Evolutionary conservation across 2,329 filamentous ascomycete species (phyloP).

Genomic region (Aspergillus pseudoviridinutans): DNA sequence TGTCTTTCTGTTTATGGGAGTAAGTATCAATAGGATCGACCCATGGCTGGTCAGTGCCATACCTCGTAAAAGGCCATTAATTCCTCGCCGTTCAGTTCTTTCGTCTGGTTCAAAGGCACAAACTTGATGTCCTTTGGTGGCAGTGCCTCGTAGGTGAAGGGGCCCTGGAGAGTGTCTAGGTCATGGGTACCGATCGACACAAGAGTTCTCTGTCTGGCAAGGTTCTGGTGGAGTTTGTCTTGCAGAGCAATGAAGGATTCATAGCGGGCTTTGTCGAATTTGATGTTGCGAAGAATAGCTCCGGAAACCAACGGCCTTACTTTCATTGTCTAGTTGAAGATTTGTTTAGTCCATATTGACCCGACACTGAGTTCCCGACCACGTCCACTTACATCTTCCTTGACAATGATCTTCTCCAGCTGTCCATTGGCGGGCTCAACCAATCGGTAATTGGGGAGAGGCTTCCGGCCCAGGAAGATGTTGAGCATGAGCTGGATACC

Average conservation of each 20-base stretch:
- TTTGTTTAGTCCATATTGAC: conserved; percentile 2
- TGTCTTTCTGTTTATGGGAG: conserved; percentile 64
- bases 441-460: conserved; percentile 75
- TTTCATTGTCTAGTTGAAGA: conserved; percentile 56
- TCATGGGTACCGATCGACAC: conserved; percentile 98
- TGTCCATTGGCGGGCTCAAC: conserved; percentile 68
- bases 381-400: conserved; percentile 52
- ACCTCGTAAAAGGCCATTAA: conserved; percentile 89
- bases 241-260: conserved; percentile 97
- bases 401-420: conserved; percentile 75
- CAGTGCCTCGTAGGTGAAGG: conserved; percentile 94
- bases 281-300: conserved; percentile 83
- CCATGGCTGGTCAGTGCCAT: conserved; percentile 12
- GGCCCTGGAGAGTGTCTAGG: conserved; percentile 85
- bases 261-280: conserved; percentile 86
- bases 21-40: conserved; percentile 7
- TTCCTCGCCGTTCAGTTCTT: conserved; percentile 80
- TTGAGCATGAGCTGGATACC: conserved; percentile 94
- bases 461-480: conserved; percentile 76
- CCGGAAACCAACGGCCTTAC: conserved; percentile 86
- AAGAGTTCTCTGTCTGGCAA: conserved; percentile 86
- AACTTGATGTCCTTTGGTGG: conserved; percentile 92
- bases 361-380: conserved; percentile 3
- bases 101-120: conserved; percentile 81
- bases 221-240: conserved; percentile 96